Percentiles rank a stretch among this genome's conserved stretches.
Evolutionary conservation across 805 yeast species (phyloP).

Genomic region (Saccharomycopsis synnaedendra): DNA sequence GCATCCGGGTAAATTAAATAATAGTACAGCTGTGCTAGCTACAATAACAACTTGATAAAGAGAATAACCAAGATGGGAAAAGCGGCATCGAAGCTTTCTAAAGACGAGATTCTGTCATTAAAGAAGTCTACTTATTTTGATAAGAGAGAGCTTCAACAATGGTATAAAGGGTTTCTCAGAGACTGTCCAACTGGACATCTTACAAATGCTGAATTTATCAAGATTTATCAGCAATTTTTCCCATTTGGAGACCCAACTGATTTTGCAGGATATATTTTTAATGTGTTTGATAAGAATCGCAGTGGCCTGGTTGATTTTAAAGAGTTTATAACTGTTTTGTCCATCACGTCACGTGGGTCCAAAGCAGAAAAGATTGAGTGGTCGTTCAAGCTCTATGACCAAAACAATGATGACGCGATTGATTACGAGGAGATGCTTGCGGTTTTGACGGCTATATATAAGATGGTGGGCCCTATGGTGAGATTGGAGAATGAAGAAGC

Average conservation of each 20-base stretch:
- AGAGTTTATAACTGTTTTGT: constrained; percentile 81
- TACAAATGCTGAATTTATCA: constrained; percentile 76
- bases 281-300: constrained; percentile 76
- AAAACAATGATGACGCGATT: constrained; percentile 67
- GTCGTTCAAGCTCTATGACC: constrained; percentile 85
- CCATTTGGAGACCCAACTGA: constrained; percentile 97
- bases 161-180: constrained; percentile 93
- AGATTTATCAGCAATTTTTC: constrained; percentile 90
- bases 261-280: constrained; percentile 79
- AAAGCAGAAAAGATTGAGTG: constrained; percentile 76
- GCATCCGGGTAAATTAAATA: too few relatives aligned
- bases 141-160: constrained; percentile 88
- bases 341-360: constrained; percentile 79
- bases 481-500: constrained; percentile 78
- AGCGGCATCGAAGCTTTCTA: constrained; percentile 83
- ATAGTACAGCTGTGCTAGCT: not conserved
- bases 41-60: not conserved
- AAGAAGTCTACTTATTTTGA: constrained; percentile 86
- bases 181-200: constrained; percentile 91
- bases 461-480: constrained; percentile 94
- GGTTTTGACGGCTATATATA: constrained; percentile 76
- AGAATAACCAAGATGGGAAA: constrained; percentile 59
- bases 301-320: constrained; percentile 80
- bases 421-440: constrained; percentile 67
- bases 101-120: constrained; percentile 76